phyloP scores from a whole-genome alignment of 2,329 filamentous ascomycete genomes.

The Podosphaera aphanis region DNA sequence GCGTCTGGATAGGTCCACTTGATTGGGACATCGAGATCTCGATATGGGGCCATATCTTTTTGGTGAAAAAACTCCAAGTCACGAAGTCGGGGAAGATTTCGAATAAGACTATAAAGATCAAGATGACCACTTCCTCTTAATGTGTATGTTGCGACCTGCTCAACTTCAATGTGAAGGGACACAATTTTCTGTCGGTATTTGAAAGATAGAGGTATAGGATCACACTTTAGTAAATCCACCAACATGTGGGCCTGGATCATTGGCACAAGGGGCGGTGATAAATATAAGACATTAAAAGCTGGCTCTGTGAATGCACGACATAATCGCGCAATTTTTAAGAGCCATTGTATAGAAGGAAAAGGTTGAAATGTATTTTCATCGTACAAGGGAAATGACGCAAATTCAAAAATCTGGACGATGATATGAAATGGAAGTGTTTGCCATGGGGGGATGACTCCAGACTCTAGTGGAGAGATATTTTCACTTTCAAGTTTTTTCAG shows the following conservation, averaged over 20 bases:
- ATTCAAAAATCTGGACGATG: constrained; percentile 45
- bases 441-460: constrained; percentile 28
- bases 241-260: constrained; percentile 22
- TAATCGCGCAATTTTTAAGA: constrained; percentile 35
- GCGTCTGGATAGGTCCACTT: constrained; percentile 47
- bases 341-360: constrained; percentile 30
- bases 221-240: constrained; percentile 27
- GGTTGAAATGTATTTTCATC: constrained; percentile 22
- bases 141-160: constrained; percentile 27
- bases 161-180: constrained; percentile 14
- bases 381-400: constrained; percentile 36
- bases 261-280: constrained; percentile 38
- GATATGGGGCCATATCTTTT: constrained; percentile 43
- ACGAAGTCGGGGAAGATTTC: constrained; percentile 39
- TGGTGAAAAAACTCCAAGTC: constrained; percentile 50
- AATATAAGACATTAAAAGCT: constrained; percentile 49
- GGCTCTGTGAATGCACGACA: constrained; percentile 48
- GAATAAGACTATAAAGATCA: constrained; percentile 33
- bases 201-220: constrained; percentile 10
- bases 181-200: constrained; percentile 15
- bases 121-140: constrained; percentile 29
- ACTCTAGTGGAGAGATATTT: constrained; percentile 1
- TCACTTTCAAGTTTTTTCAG: constrained; percentile 2
- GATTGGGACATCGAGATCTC: constrained; percentile 28
- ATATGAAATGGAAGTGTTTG: constrained; percentile 42